Conservation (phyloP, 108 stramenopile genomes). For the Skeletonema potamos region DNA sequence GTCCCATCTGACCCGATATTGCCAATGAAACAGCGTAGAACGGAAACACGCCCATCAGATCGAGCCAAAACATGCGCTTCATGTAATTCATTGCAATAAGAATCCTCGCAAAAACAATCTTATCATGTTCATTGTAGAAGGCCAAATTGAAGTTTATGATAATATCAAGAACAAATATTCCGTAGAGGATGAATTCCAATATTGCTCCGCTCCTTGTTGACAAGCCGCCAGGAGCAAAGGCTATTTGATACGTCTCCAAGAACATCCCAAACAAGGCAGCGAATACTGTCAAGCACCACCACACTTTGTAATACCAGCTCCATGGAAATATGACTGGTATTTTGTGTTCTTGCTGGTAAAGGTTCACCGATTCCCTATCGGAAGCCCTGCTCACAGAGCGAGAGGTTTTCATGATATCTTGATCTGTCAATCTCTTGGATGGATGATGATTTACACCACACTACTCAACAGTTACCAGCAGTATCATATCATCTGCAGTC, state of each 20-base stretch:
- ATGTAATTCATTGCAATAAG: conserved; percentile 26
- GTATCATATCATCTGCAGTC: too few relatives aligned
- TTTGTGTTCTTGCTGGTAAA: neutral
- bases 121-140: conserved; percentile 25
- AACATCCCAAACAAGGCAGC: conserved; percentile 39
- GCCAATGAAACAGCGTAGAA: conserved; percentile 45
- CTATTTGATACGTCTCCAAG: conserved; percentile 41
- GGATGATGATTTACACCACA: too few relatives aligned
- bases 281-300: conserved; percentile 43
- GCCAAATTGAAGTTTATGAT: conserved; percentile 46
- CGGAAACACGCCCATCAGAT: conserved; percentile 61
- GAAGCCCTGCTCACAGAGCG: neutral
- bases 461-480: too few relatives aligned
- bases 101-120: conserved; percentile 27
- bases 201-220: neutral
- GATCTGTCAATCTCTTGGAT: too few relatives aligned
- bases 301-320: conserved; percentile 15
- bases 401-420: neutral
- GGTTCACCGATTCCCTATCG: neutral
- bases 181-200: conserved; percentile 14
- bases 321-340: neutral
- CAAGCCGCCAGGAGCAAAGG: conserved; percentile 21
- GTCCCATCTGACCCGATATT: conserved; percentile 35
- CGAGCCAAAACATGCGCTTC: conserved; percentile 53
- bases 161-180: conserved; percentile 39